phyloP scores from a whole-genome alignment of 345 rosid genomes.

The Salix dunnii region DNA sequence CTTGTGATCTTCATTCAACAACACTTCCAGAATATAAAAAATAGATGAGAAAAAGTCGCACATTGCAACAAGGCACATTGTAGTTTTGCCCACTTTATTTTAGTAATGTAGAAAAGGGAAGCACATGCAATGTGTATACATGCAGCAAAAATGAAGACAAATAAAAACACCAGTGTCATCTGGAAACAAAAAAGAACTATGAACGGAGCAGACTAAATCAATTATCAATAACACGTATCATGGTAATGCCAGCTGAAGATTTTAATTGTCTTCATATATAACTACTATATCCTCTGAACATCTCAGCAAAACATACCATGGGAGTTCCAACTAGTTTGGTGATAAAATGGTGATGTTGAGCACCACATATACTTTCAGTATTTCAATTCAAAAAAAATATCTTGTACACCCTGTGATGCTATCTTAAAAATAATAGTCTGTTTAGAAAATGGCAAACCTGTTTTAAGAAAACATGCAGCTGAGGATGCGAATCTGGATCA shows the following conservation, averaged over 20 bases:
- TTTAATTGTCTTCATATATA: background rate
- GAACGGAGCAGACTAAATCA: background rate
- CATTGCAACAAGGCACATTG: background rate
- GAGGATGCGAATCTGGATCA: conserved; percentile 99
- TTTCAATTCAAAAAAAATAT: background rate
- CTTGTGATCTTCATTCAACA: background rate
- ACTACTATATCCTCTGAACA: background rate
- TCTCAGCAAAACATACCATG: background rate
- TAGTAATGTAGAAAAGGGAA: background rate
- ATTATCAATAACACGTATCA: background rate
- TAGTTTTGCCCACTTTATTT: background rate
- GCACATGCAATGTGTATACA: background rate
- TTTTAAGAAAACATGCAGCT: conserved; percentile 91
- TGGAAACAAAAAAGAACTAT: background rate
- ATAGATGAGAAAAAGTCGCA: background rate
- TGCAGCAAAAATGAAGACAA: background rate
- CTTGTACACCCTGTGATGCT: background rate
- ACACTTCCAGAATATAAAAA: background rate
- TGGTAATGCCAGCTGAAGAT: background rate
- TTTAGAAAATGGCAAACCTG: conserved; percentile 51
- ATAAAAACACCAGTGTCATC: background rate
- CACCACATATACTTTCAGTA: background rate
- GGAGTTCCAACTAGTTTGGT: background rate
- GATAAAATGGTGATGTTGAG: background rate
- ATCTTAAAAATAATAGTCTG: background rate